Conservation (phyloP, 495 filamentous ascomycete genomes). For the Clavariopsis aquatica region DNA sequence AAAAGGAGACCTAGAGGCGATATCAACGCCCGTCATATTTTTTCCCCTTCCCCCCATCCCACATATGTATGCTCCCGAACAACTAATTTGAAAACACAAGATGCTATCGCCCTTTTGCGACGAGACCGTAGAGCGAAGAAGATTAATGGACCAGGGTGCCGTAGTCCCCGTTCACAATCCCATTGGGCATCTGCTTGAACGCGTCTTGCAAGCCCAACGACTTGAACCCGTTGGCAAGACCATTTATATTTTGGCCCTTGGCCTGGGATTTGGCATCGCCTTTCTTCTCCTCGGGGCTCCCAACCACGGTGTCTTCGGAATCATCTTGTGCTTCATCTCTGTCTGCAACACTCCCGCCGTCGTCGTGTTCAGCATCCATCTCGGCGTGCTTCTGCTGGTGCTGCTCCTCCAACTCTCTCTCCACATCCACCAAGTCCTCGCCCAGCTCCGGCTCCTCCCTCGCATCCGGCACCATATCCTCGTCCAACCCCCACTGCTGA, state of each 20-base stretch:
- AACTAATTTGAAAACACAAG: too few relatives aligned
- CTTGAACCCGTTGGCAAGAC: conserved; percentile 9
- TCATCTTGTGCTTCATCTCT: conserved; percentile 34
- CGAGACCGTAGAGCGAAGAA: too few relatives aligned
- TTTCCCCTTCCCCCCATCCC: too few relatives aligned
- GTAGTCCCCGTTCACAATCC: conserved; percentile 31
- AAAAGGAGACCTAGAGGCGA: too few relatives aligned
- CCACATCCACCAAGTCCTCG: conserved; percentile 37
- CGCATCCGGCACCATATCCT: conserved; percentile 49
- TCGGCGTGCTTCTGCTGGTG: conserved; percentile 17
- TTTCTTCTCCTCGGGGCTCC: background rate
- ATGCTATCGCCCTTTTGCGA: background rate
- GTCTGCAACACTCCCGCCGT: conserved; percentile 18
- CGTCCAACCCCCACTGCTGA: conserved; percentile 52
- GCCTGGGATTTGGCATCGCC: background rate
- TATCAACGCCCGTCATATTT: too few relatives aligned
- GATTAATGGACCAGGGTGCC: conserved; percentile 22
- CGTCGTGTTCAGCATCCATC: too few relatives aligned
- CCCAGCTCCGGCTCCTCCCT: conserved; percentile 44
- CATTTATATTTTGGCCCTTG: background rate
- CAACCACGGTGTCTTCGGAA: conserved; percentile 9
- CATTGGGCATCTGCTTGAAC: conserved; percentile 28
- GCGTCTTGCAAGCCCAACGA: conserved; percentile 5
- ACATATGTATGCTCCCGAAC: too few relatives aligned
- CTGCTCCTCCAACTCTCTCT: conserved; percentile 35